phyloP scores from a whole-genome alignment of 2,329 filamentous ascomycete genomes.

The Dothistroma pini region DNA sequence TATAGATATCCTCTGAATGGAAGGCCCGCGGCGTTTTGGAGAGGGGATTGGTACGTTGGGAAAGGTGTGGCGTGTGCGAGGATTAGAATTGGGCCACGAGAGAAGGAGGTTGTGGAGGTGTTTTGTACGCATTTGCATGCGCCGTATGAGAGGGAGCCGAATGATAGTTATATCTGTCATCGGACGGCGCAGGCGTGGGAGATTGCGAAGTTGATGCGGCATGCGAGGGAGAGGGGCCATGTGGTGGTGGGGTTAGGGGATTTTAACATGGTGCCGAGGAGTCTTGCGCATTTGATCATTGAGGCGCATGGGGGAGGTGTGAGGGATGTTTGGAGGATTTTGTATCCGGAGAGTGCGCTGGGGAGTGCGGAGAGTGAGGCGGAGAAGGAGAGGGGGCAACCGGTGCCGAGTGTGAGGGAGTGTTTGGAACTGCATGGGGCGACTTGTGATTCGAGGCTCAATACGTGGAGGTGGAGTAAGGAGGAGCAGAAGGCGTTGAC shows the following conservation, averaged over 20 bases:
- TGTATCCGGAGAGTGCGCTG: constrained; percentile 79
- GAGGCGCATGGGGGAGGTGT: constrained; percentile 68
- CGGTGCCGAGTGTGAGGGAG: constrained; percentile 70
- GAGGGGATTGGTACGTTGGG: constrained; percentile 94
- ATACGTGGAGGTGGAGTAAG: constrained; percentile 90
- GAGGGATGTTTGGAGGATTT: constrained; percentile 75
- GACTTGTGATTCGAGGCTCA: constrained; percentile 80
- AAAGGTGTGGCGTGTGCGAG: constrained; percentile 86
- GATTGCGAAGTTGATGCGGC: constrained; percentile 81
- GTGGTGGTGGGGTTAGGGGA: constrained; percentile 84
- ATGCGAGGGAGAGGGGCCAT: constrained; percentile 73
- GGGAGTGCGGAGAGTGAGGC: constrained; percentile 65
- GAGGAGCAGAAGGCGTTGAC: constrained; percentile 64
- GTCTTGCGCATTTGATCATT: constrained; percentile 78
- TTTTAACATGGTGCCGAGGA: constrained; percentile 93
- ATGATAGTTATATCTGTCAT: constrained; percentile 86
- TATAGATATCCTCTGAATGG: constrained; percentile 85
- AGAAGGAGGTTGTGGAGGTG: constrained; percentile 71
- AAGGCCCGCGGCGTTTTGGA: constrained; percentile 85
- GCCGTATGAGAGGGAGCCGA: constrained; percentile 73
- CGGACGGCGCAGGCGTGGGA: constrained; percentile 93
- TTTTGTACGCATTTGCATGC: constrained; percentile 88
- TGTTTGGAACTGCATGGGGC: constrained; percentile 79
- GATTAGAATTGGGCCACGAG: constrained; percentile 64
- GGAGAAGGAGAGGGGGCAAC: constrained; percentile 62